A percentile compares a stretch with the other conserved stretches of the same genome.
Evolutionary conservation across 306 rosid species (phyloP).

Genomic region (Chamaecrista fasciculata): DNA sequence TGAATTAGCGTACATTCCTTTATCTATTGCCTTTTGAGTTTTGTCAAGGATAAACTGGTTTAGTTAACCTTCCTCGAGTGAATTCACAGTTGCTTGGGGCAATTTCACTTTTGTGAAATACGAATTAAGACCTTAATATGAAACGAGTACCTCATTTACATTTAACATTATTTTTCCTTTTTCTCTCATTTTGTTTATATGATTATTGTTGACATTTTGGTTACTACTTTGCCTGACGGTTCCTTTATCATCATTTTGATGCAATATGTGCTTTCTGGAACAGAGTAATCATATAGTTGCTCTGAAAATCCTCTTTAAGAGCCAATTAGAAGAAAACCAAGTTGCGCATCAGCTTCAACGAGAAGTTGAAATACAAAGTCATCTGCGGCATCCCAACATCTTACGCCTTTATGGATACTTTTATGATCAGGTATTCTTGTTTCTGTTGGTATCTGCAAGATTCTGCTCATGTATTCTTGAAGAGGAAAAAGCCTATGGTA

Average conservation of each 20-base stretch:
- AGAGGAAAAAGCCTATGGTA: not conserved
- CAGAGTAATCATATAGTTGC: constrained; percentile 96
- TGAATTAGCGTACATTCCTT: not conserved
- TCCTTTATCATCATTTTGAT: not conserved
- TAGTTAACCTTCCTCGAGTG: not conserved
- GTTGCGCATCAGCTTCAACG: constrained; percentile 96
- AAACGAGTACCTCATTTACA: not conserved
- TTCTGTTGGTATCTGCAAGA: not conserved
- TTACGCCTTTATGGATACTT: constrained; percentile 91
- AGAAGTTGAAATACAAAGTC: constrained; percentile 96
- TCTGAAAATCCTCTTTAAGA: constrained; percentile 86
- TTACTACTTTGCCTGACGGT: not conserved
- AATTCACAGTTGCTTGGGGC: not conserved
- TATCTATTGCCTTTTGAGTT: not conserved
- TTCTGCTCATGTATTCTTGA: not conserved
- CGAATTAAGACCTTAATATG: not conserved
- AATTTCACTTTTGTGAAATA: not conserved
- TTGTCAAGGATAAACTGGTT: not conserved
- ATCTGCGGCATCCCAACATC: constrained; percentile 91
- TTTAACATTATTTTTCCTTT: not conserved
- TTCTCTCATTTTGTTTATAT: not conserved
- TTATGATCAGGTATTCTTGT: constrained; percentile 69
- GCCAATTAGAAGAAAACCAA: constrained; percentile 92
- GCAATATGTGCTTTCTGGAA: constrained; percentile 28
- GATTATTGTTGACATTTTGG: not conserved